A percentile compares a stretch with the other conserved stretches of the same genome.
Conservation (phyloP, 2,329 filamentous ascomycete species). For the Ophiostoma himal-ulmi region DNA sequence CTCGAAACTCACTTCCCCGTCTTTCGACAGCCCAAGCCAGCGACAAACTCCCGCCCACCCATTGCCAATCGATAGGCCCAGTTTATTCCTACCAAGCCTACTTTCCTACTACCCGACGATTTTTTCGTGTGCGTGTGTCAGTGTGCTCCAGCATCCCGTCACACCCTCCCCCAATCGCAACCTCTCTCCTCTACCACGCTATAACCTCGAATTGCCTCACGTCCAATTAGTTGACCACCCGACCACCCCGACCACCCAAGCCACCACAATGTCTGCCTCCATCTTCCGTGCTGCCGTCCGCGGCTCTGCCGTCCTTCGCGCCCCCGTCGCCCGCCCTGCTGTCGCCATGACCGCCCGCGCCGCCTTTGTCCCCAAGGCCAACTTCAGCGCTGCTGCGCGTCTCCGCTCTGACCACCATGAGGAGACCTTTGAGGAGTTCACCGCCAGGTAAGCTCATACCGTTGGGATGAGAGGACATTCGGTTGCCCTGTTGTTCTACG, state of each 20-base stretch:
- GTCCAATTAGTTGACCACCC: background rate
- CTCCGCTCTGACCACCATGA: constrained; percentile 66
- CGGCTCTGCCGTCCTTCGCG: constrained; percentile 58
- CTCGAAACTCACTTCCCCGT: background rate
- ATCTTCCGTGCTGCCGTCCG: constrained; percentile 68
- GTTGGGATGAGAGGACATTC: background rate
- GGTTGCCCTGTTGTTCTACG: background rate
- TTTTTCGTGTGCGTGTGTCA: constrained; percentile 18
- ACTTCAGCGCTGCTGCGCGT: constrained; percentile 59
- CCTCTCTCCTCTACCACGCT: constrained; percentile 18
- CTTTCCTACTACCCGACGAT: constrained; percentile 17
- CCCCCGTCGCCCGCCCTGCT: constrained; percentile 45
- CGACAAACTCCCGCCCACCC: constrained; percentile 11
- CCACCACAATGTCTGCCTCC: constrained; percentile 45
- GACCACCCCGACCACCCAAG: background rate
- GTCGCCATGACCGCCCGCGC: constrained; percentile 49
- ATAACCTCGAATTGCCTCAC: constrained; percentile 1
- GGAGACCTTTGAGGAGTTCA: constrained; percentile 99
- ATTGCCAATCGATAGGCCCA: constrained; percentile 19
- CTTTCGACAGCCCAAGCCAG: background rate
- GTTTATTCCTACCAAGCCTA: background rate
- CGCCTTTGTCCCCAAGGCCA: constrained; percentile 46
- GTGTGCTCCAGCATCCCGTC: constrained; percentile 16
- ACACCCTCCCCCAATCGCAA: constrained; percentile 13
- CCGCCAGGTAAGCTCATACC: constrained; percentile 67